Base-by-base conservation (phyloP, 1,284 basidiomycete species). In the Abortiporus biennis region DNA sequence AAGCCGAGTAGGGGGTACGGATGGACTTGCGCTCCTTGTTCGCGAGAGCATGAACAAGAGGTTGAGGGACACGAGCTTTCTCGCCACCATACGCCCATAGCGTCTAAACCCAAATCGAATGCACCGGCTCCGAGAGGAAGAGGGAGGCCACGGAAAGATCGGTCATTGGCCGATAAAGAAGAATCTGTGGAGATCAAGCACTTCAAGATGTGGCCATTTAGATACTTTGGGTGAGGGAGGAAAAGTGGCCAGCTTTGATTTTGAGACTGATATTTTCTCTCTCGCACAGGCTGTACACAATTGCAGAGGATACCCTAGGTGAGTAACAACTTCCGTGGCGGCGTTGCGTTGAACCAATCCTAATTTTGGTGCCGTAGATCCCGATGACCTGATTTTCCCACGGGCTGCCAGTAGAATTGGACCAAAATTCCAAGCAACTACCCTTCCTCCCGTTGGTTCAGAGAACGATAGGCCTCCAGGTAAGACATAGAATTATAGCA, bases 1-100 rank as follows among this genome's bases (percentile, higher is more conserved):
- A 98, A 98, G 63, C 96, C 95, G 2, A 91, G 93, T 15, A 84
- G 93, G 50, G 96, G 96, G 19, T 98, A 97, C 66, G 92, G 91
- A 24, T 99, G 95, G 95, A 92, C 92, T 3, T 99, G 96, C 55
- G 90, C 90, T 0, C 87, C 91, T 1, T 98, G 95, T 62, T 90
- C 92, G 2, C 77, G 81, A 38, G 76, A 80, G 54, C 87, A 95
- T 56, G 92, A 92, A 54, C 86, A 92, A 55, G 85, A 91, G 56
- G 89, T 94, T 23, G 87, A 90, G 52, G 76, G 76, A 45, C 80
- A 80, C 51, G 78, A 80, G 21, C 69, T 74, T 15, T n/a, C n/a
- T n/a, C 76, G 79, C 23, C 77, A 76, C 53, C 58, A 60, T 17
- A 74, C 72, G 11, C 74, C 79, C 9, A 41, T 55, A 13, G 52